Base-by-base conservation (phyloP, 352 stramenopile species). In the Lagenidium giganteum region DNA sequence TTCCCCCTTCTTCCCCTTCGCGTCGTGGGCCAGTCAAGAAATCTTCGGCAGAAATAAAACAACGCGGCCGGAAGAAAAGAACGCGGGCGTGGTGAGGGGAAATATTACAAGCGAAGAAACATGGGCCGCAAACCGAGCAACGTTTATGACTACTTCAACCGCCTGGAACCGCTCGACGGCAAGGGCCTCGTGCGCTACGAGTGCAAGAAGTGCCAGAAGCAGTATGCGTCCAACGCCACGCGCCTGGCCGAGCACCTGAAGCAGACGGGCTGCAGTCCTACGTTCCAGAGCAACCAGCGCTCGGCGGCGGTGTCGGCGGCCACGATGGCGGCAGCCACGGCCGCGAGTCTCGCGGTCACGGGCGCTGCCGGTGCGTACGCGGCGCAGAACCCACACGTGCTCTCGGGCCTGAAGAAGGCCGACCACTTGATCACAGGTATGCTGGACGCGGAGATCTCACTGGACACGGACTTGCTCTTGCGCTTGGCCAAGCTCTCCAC, bases 141-240 rank as follows among this genome's bases (percentile, higher is more conserved):
- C 63, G 80, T 92, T 47, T 89, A 92, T 52, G 80, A 92, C 61
- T 88, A 82, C 60, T 92, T 89, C 54, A 66, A 68, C 45, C 76
- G 80, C 42, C 50, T 92, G 11, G 80, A 92, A 47, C 67, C 80
- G 44, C 17, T 65, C 3, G 72, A 83, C 42, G 64, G 64, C 43
- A 89, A 88, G 47, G 70, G 72, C 3, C 61, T 88, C 56, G 74
- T 87, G 57, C 80, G 80, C 51, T 92, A 87, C 58, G 74, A 88
- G 62, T 92, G 80, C 74, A 88, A 89, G 57, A 89, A 89, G 59
- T 92, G 80, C 54, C 62, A 85, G 54, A 92, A 92, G 57, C 76
- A 92, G 63, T 92, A 92, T 43, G 80, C 80, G 33, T 84, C 74
- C 34, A 92, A 92, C 50, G 80, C 80, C 41, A 92, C 80, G 49